Percentiles rank a stretch among this genome's conserved stretches.
Conservation (phyloP, 352 stramenopile species). For the Globisporangium heterothallicum region DNA sequence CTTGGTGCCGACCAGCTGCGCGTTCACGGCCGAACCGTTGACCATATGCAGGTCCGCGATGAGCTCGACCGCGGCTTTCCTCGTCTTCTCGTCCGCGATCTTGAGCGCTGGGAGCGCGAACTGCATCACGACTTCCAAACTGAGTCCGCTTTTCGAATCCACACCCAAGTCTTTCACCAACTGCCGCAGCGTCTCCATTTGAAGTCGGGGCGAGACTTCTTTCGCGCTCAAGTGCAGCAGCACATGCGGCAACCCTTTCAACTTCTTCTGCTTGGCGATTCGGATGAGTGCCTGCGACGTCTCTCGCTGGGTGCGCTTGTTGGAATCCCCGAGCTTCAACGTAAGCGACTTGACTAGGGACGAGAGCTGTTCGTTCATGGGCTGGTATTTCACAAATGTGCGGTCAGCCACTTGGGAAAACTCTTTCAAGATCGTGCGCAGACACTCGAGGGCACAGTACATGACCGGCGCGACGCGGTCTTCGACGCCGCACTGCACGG, state of each 20-base stretch:
- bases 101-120: conserved; percentile 67
- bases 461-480: conserved; percentile 76
- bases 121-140: conserved; percentile 57
- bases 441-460: conserved; percentile 77
- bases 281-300: conserved; percentile 50
- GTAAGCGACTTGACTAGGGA: conserved; percentile 42
- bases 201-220: conserved; percentile 43
- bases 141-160: conserved; percentile 27
- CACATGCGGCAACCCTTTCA: conserved; percentile 50
- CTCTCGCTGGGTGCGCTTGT: conserved; percentile 79
- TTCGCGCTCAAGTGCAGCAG: conserved; percentile 57
- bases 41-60: conserved; percentile 53
- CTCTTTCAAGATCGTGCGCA: conserved; percentile 57
- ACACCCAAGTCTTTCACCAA: conserved; percentile 53
- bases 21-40: conserved; percentile 29
- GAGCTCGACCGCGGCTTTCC: conserved; percentile 61
- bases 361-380: conserved; percentile 58
- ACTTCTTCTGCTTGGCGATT: conserved; percentile 54
- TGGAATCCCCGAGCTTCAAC: conserved; percentile 67
- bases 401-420: conserved; percentile 48
- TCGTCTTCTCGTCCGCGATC: conserved; percentile 73
- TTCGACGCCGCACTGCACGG: conserved; percentile 66
- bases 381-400: conserved; percentile 29
- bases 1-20: conserved; percentile 44
- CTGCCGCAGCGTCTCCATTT: conserved; percentile 51